Percentiles rank a stretch among this genome's conserved stretches.
These are phyloP conservation scores for Sugiyamaella paludigena DNA, from an alignment of 1,139 yeast species.

Conservation along the genomic window DNA sequence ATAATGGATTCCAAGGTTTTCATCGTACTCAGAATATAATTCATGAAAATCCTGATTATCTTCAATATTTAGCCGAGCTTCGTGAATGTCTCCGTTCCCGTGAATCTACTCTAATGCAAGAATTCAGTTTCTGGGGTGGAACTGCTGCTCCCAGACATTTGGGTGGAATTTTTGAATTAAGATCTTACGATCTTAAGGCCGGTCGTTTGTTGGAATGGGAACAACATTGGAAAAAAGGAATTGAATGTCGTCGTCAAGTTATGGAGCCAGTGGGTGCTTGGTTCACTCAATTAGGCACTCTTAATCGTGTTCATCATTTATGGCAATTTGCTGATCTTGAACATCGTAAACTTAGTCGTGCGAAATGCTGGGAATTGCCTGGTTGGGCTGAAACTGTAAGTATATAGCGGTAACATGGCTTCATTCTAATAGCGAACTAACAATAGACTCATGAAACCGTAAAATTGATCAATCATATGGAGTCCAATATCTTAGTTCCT, in stretches of 20 bases:
- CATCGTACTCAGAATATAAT: constrained; percentile 40
- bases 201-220: constrained; percentile 46
- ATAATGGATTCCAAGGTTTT: constrained; percentile 44
- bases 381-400: constrained; percentile 44
- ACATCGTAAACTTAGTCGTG: constrained; percentile 43
- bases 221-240: constrained; percentile 42
- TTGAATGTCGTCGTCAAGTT: constrained; percentile 44
- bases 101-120: constrained; percentile 40
- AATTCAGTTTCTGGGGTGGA: constrained; percentile 47
- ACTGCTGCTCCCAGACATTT: constrained; percentile 43
- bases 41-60: constrained; percentile 35
- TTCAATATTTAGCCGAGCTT: constrained; percentile 34
- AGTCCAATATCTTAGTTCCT: constrained; percentile 42
- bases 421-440: constrained; percentile 1
- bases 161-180: constrained; percentile 45
- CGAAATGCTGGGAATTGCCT: constrained; percentile 45
- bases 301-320: constrained; percentile 43
- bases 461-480: constrained; percentile 41
- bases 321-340: constrained; percentile 48
- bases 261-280: constrained; percentile 50
- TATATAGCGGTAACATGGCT: neutral
- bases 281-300: constrained; percentile 43
- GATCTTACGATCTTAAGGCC: constrained; percentile 41
- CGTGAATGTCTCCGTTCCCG: constrained; percentile 39
- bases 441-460: constrained; percentile 42